phyloP scores from a whole-genome alignment of 139 green algal species.

The Ettlia oleoabundans region DNA sequence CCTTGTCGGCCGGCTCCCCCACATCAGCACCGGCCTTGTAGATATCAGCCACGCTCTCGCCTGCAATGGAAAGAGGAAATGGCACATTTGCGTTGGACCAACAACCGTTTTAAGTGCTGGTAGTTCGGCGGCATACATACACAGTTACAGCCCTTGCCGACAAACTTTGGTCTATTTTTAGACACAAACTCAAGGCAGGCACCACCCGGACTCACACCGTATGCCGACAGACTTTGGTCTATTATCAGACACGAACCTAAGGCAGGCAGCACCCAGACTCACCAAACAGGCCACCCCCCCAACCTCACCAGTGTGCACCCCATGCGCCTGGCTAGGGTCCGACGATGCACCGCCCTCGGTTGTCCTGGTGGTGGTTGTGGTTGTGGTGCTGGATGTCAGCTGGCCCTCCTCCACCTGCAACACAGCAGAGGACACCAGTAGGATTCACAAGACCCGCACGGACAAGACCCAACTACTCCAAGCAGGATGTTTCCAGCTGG shows the following conservation, averaged over 20 bases:
- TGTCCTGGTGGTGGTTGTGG: not conserved
- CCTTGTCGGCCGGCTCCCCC: not conserved
- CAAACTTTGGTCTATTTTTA: too few species aligned
- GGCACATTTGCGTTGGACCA: too few species aligned
- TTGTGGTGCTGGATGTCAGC: not conserved
- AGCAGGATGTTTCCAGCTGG: not conserved
- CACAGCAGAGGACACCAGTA: too few species aligned
- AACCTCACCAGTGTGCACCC: constrained; percentile 17
- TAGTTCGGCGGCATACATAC: too few species aligned
- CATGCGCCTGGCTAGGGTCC: constrained; percentile 16
- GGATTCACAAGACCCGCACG: too few species aligned
- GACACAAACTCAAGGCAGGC: too few species aligned
- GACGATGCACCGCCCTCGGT: not conserved
- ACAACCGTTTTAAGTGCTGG: too few species aligned
- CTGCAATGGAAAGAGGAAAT: not conserved
- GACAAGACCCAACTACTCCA: not conserved
- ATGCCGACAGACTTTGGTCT: too few species aligned
- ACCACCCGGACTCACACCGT: too few species aligned
- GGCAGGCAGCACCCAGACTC: not conserved
- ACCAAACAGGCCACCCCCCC: not conserved
- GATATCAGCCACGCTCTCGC: constrained; percentile 23
- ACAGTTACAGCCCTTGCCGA: too few species aligned
- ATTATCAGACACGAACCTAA: too few species aligned
- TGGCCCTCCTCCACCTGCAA: constrained; percentile 20
- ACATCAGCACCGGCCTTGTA: constrained; percentile 24